Evolutionary conservation across 106 monocot species (phyloP).

Genomic region (Allium cepa): DNA sequence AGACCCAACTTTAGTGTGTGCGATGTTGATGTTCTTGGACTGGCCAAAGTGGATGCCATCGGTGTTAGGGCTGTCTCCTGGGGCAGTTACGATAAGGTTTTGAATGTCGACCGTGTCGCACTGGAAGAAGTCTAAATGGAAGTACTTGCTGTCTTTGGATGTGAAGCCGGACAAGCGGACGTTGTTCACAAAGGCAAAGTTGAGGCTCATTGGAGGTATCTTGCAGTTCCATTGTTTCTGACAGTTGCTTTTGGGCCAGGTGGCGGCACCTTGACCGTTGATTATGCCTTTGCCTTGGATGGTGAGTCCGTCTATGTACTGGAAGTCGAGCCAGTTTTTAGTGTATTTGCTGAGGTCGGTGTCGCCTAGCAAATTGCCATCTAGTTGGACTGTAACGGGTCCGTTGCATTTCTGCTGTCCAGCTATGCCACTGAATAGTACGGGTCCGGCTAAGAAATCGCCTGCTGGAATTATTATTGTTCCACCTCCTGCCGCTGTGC

Average conservation of each 20-base stretch:
- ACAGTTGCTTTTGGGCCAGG: constrained; percentile 16
- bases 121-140: constrained; percentile 7
- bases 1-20: neutral
- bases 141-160: constrained; percentile 13
- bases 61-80: constrained; percentile 17
- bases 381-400: neutral
- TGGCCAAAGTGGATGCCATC: constrained; percentile 18
- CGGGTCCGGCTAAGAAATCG: constrained; percentile 22
- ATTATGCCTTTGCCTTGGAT: constrained; percentile 35
- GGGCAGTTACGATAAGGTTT: constrained; percentile 4
- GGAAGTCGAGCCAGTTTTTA: constrained; percentile 36
- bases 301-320: constrained; percentile 18
- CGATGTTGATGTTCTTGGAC: constrained; percentile 7
- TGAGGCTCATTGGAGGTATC: constrained; percentile 8
- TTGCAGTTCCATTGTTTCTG: constrained; percentile 14
- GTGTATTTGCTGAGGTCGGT: constrained; percentile 3
- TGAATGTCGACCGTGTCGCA: neutral
- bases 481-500: constrained; percentile 11
- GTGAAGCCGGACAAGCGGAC: constrained; percentile 10
- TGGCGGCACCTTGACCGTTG: constrained; percentile 35
- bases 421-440: constrained; percentile 18
- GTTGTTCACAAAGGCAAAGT: neutral
- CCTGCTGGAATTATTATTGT: constrained; percentile 29
- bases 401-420: constrained; percentile 20
- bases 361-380: constrained; percentile 20